Evolutionary conservation across 495 filamentous ascomycete species (phyloP).

Genomic region (Podospora pseudoanserina): DNA sequence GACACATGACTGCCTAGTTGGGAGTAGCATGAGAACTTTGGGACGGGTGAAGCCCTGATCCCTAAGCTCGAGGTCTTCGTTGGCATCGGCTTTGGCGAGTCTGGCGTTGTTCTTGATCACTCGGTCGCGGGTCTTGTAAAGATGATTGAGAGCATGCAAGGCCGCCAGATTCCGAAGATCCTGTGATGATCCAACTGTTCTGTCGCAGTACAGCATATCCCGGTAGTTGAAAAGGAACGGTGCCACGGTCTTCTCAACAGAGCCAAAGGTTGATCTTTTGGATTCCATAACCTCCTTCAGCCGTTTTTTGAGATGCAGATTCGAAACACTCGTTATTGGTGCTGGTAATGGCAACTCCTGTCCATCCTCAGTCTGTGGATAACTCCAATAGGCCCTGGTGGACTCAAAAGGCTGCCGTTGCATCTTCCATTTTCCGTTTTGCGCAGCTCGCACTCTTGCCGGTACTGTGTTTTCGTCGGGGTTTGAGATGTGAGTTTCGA

Average conservation of each 20-base stretch:
- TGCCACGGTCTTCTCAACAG: constrained; percentile 49
- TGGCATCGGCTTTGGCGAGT: constrained; percentile 53
- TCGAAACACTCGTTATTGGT: constrained; percentile 36
- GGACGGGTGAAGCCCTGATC: constrained; percentile 96
- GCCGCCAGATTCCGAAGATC: constrained; percentile 68
- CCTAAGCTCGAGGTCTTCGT: constrained; percentile 67
- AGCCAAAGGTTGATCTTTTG: constrained; percentile 43
- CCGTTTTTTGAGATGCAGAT: constrained; percentile 61
- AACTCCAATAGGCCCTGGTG: constrained; percentile 38
- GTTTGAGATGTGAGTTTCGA: constrained; percentile 71
- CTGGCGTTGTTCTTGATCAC: constrained; percentile 89
- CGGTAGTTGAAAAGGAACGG: constrained; percentile 71
- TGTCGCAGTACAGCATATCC: constrained; percentile 73
- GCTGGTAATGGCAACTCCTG: constrained; percentile 22
- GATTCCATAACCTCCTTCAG: constrained; percentile 31
- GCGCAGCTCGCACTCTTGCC: constrained; percentile 47
- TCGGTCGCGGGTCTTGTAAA: constrained; percentile 87
- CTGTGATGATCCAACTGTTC: constrained; percentile 60
- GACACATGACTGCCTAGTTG: constrained; percentile 80
- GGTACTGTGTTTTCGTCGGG: constrained; percentile 56
- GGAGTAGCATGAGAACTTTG: constrained; percentile 83
- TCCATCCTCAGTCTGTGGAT: constrained; percentile 29
- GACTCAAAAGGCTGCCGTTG: constrained; percentile 43
- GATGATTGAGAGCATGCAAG: constrained; percentile 82
- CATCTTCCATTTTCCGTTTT: constrained; percentile 58